Evolutionary conservation across 768 basidiomycete species (phyloP).

Genomic region (Lentinula edodes): DNA sequence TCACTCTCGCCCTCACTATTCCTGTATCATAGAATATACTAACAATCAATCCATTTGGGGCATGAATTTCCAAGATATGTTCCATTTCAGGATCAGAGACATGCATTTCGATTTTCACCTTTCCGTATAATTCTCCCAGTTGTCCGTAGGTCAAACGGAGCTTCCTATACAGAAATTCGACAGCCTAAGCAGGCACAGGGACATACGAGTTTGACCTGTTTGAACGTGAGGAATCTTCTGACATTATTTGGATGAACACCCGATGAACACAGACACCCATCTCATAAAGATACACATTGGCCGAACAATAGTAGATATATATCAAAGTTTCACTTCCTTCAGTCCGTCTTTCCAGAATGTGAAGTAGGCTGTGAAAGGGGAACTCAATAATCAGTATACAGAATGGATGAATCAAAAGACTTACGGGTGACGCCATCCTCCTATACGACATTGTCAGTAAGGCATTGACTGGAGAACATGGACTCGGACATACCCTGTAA

Average conservation of each 20-base stretch:
- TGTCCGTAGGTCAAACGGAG: not conserved
- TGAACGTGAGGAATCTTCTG: not conserved
- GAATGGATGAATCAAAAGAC: slow-evolving; percentile 19
- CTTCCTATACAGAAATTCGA: not conserved
- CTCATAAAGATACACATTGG: too few relatives aligned
- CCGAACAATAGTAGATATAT: not conserved
- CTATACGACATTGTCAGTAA: slow-evolving; percentile 25
- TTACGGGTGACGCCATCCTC: slow-evolving; percentile 80
- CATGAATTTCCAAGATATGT: not conserved
- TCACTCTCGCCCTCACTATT: too few relatives aligned
- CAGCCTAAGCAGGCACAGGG: not conserved
- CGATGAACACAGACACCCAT: too few relatives aligned
- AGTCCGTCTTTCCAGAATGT: slow-evolving; percentile 96
- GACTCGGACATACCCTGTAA: slow-evolving; percentile 60
- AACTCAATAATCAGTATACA: slow-evolving; percentile 7
- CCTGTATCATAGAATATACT: not conserved
- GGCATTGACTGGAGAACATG: not conserved
- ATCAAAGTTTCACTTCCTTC: slow-evolving; percentile 63
- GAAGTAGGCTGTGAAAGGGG: slow-evolving; percentile 60
- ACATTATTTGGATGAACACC: not conserved
- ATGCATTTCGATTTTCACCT: not conserved
- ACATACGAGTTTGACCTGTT: not conserved
- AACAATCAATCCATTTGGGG: not conserved
- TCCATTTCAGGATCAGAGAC: not conserved
- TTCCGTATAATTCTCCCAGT: not conserved